These are phyloP conservation scores for Miscanthus lutarioriparius DNA, from an alignment of 176 grass and related monocot species.

Conservation along the genomic window DNA sequence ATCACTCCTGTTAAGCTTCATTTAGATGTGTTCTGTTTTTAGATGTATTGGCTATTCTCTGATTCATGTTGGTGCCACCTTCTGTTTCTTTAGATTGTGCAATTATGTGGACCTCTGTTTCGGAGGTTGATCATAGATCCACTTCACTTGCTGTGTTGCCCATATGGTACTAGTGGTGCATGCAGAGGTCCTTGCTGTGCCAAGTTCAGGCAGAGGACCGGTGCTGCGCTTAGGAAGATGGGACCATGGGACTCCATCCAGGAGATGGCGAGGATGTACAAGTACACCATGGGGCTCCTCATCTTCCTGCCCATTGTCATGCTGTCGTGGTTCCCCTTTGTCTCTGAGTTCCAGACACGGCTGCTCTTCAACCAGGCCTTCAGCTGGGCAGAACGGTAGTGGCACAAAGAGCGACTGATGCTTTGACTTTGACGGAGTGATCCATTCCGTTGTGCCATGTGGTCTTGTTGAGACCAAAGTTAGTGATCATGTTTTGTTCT, in stretches of 20 bases:
- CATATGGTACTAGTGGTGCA: slow-evolving; percentile 14
- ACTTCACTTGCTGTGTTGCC: slow-evolving; percentile 27
- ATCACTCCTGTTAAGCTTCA: not conserved
- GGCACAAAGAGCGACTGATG: slow-evolving; percentile 18
- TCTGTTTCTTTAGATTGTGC: slow-evolving; percentile 33
- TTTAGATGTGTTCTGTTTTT: not conserved
- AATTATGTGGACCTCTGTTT: slow-evolving; percentile 40
- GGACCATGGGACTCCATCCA: slow-evolving; percentile 66
- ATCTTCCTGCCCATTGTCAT: slow-evolving; percentile 60
- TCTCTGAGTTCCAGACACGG: slow-evolving; percentile 75
- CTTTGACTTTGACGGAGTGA: not conserved
- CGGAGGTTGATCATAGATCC: slow-evolving; percentile 35
- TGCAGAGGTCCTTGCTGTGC: slow-evolving; percentile 49
- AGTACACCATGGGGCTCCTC: slow-evolving; percentile 67
- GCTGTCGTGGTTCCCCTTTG: slow-evolving; percentile 71
- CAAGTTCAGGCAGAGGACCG: slow-evolving; percentile 52
- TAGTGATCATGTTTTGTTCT: no score
- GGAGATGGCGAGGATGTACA: slow-evolving; percentile 65
- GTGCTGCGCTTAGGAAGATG: slow-evolving; percentile 41
- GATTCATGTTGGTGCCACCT: not conserved
- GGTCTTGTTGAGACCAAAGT: no score
- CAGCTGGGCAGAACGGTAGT: slow-evolving; percentile 55
- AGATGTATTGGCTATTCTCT: not conserved
- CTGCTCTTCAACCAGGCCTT: slow-evolving; percentile 82
- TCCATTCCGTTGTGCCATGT: not conserved